Percentiles rank a stretch among this genome's conserved stretches.
Evolutionary conservation across 192 early-diverging fungal species (phyloP).

Genomic region (Umbelopsis vinacea): DNA sequence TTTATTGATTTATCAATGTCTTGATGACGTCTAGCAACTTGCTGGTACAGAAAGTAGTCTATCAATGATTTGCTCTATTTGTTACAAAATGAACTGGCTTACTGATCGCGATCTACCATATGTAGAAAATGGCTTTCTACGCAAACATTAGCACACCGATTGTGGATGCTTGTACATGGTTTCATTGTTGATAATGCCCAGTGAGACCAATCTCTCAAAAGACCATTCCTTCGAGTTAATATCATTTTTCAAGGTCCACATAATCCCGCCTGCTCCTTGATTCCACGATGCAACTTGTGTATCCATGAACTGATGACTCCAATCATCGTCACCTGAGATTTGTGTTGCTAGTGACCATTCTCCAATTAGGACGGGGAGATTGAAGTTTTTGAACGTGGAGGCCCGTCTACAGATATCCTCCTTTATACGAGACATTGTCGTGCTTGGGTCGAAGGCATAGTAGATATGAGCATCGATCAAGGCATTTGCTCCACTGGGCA

Average conservation of each 20-base stretch:
- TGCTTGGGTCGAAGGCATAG: constrained; percentile 13
- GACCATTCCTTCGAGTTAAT: constrained; percentile 33
- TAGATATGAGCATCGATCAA: constrained; percentile 35
- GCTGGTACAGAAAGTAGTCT: no score
- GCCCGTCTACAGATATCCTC: constrained; percentile 19
- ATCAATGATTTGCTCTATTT: no score
- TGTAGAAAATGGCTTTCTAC: not conserved
- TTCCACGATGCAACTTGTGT: constrained; percentile 29
- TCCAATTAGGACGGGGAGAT: constrained; percentile 36
- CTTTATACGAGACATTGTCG: not conserved
- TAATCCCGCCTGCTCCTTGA: constrained; percentile 20
- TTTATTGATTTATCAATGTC: no score
- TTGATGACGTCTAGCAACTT: no score
- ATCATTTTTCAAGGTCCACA: constrained; percentile 34
- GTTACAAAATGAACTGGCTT: no score
- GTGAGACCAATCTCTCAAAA: constrained; percentile 24
- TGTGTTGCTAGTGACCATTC: constrained; percentile 32
- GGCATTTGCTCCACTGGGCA: constrained; percentile 36
- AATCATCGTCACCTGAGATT: not conserved
- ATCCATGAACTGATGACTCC: constrained; percentile 31
- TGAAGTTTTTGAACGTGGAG: not conserved
- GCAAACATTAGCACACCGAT: constrained; percentile 13
- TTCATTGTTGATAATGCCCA: constrained; percentile 29
- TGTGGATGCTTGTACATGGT: constrained; percentile 29
- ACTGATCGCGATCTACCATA: not conserved